phyloP scores from a whole-genome alignment of 768 basidiomycete species.

The Psilocybe cyanescens region DNA sequence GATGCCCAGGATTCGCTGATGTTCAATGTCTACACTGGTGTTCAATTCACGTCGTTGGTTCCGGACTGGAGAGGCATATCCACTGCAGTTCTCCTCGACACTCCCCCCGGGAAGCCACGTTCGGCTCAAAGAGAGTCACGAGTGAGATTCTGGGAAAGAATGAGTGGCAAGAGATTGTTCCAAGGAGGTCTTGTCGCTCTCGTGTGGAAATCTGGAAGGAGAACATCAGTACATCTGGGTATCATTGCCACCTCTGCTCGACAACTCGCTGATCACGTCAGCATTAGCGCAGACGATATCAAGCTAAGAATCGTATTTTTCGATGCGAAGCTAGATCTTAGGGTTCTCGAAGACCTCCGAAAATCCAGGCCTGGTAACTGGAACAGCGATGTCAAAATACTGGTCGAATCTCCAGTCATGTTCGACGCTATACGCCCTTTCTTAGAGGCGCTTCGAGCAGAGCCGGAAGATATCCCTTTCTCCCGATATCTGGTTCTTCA shows the following conservation, averaged over 20 bases:
- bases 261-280: conserved; percentile 52
- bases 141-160: conserved; percentile 62
- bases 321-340: conserved; percentile 58
- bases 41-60: conserved; percentile 46
- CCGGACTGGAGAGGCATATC: conserved; percentile 59
- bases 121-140: conserved; percentile 40
- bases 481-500: conserved; percentile 54
- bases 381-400: conserved; percentile 32
- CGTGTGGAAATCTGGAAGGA: conserved; percentile 42
- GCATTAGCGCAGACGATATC: conserved; percentile 35
- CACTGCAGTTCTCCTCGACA: conserved; percentile 45
- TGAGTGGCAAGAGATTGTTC: conserved; percentile 59
- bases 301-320: conserved; percentile 63
- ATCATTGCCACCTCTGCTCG: conserved; percentile 42
- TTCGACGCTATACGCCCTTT: conserved; percentile 73
- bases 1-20: conserved; percentile 51
- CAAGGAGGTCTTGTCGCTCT: conserved; percentile 69
- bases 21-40: conserved; percentile 67
- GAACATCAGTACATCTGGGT: conserved; percentile 56
- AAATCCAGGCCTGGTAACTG: conserved; percentile 12
- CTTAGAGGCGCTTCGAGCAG: conserved; percentile 59
- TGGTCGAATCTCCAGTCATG: conserved; percentile 69
- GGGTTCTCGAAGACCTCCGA: conserved; percentile 34
- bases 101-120: conserved; percentile 63
- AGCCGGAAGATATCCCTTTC: conserved; percentile 64